A percentile compares a stretch with the other conserved stretches of the same genome.
Conservation (phyloP, 179 eudicot genomes). For the Beta corolliflora region DNA sequence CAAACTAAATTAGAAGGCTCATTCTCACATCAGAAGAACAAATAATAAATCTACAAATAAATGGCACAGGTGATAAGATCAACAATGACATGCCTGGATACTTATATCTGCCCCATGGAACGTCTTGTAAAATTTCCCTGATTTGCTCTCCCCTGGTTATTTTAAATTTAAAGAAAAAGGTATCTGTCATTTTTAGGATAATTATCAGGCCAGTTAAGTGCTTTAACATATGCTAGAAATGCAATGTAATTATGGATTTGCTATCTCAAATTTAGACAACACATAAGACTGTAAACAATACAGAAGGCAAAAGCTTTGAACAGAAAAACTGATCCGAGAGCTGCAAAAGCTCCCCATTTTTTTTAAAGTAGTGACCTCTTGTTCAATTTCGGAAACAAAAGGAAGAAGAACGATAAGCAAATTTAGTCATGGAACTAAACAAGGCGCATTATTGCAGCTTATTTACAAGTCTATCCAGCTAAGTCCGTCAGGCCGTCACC, state of each 20-base stretch:
- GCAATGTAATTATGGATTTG: neutral
- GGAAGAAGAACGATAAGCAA: no score
- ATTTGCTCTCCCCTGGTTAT: conserved; percentile 42
- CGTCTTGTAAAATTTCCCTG: conserved; percentile 61
- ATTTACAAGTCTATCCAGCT: no score
- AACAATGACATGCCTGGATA: conserved; percentile 52
- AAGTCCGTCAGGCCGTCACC: no score
- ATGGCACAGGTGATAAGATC: neutral
- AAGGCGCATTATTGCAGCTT: no score
- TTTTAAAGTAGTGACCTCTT: no score
- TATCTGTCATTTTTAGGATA: conserved; percentile 44
- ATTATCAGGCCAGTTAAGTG: conserved; percentile 4
- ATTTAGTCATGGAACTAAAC: no score
- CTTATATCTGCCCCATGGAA: conserved; percentile 72
- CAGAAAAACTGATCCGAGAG: neutral
- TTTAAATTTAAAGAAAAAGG: conserved; percentile 63
- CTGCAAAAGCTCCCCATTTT: neutral
- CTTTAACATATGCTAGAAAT: no score
- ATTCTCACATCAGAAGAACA: neutral
- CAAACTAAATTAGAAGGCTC: conserved; percentile 2
- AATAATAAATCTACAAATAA: neutral
- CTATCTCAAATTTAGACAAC: neutral
- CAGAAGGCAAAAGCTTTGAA: neutral
- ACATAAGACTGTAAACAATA: neutral
- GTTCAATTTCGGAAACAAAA: no score